Percentiles rank a stretch among this genome's conserved stretches.
Conservation (phyloP, 257 asterid species). For the Asclepias syriaca region DNA sequence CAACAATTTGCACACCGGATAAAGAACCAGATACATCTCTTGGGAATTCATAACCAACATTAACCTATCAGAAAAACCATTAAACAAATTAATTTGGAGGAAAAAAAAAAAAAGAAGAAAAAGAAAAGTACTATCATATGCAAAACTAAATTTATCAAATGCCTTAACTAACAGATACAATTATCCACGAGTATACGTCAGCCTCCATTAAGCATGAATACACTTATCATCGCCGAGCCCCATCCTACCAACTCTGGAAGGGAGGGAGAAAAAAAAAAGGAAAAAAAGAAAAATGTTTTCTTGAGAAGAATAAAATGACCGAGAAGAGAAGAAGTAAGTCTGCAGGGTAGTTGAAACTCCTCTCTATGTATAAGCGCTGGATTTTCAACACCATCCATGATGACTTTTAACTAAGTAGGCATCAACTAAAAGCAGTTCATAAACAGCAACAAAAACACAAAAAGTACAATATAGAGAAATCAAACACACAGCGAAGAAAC, state of each 20-base stretch:
- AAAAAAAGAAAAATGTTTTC: neutral
- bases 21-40: neutral
- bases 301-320: neutral
- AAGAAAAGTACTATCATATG: neutral
- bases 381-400: constrained; percentile 5
- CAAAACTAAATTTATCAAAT: neutral
- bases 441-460: constrained; percentile 11
- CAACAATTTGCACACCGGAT: no score
- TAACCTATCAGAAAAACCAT: neutral
- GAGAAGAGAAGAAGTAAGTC: neutral
- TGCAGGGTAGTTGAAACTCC: constrained; percentile 6
- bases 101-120: neutral
- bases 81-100: neutral
- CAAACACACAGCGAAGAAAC: neutral
- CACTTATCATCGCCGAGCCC: neutral
- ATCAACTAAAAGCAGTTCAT: constrained; percentile 4
- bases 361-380: constrained; percentile 3
- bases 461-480: constrained; percentile 2
- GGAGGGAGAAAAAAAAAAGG: neutral
- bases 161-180: neutral
- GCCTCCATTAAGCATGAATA: constrained; percentile 3
- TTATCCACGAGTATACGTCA: neutral
- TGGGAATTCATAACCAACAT: neutral
- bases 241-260: neutral
- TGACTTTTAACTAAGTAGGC: constrained; percentile 4